Conservation (phyloP, 495 filamentous ascomycete genomes). For the Penicillium atrosanguineum region DNA sequence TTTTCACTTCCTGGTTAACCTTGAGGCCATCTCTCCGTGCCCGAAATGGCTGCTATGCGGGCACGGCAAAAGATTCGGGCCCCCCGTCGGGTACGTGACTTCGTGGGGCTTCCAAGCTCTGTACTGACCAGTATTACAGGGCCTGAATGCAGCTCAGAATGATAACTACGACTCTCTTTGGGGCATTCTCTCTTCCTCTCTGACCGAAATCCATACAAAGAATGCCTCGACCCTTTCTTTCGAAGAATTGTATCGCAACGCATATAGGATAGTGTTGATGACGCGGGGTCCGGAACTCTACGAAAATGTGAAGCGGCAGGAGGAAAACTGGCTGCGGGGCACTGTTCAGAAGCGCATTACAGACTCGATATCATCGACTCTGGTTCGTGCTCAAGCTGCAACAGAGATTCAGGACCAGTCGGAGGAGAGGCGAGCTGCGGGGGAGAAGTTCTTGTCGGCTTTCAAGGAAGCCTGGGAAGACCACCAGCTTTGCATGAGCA, state of each 20-base stretch:
- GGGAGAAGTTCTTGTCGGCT: constrained; percentile 77
- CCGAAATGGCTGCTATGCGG: constrained; percentile 61
- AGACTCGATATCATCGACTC: constrained; percentile 57
- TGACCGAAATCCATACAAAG: constrained; percentile 85
- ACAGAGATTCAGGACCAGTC: constrained; percentile 54
- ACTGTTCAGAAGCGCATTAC: constrained; percentile 64
- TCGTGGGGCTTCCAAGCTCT: neutral
- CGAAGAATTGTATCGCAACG: constrained; percentile 91
- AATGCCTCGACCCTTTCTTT: constrained; percentile 89
- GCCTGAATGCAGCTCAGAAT: constrained; percentile 49
- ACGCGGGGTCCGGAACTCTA: constrained; percentile 86
- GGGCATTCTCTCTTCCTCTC: constrained; percentile 67
- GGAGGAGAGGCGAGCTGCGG: constrained; percentile 71
- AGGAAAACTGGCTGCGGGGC: constrained; percentile 71
- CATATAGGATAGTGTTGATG: constrained; percentile 92
- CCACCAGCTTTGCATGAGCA: constrained; percentile 90
- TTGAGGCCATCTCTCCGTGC: neutral
- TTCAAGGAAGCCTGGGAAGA: constrained; percentile 80
- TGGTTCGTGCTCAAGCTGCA: constrained; percentile 45
- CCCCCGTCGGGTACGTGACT: constrained; percentile 58
- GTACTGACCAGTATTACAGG: constrained; percentile 40
- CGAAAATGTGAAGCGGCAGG: constrained; percentile 70
- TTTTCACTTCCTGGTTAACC: neutral
- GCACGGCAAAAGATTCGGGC: constrained; percentile 69
- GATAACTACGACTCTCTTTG: constrained; percentile 83